Evolutionary conservation across 768 basidiomycete species (phyloP).

Genomic region (Xerocomus brunneocitrinus): DNA sequence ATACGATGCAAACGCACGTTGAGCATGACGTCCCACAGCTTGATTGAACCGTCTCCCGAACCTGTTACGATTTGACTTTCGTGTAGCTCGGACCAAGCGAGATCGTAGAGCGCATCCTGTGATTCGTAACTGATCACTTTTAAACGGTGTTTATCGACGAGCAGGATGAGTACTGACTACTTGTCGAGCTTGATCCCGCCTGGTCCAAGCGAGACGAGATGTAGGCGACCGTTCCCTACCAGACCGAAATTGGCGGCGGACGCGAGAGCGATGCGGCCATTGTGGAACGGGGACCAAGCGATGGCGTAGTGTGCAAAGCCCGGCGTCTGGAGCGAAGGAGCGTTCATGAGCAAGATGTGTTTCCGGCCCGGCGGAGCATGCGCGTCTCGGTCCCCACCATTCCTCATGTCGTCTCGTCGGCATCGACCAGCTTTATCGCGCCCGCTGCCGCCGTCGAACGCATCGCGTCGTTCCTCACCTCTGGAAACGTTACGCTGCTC

Average conservation of each 20-base stretch:
- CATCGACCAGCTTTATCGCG: conserved; percentile 36
- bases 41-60: conserved; percentile 87
- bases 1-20: conserved; percentile 47
- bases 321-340: conserved; percentile 48
- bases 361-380: conserved; percentile 37
- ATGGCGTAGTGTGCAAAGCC: conserved; percentile 81
- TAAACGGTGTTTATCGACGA: conserved; percentile 8
- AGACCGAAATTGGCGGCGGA: conserved; percentile 92
- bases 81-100: conserved; percentile 93
- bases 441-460: conserved; percentile 53
- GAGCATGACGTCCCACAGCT: conserved; percentile 85
- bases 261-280: conserved; percentile 66
- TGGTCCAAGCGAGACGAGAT: conserved; percentile 51
- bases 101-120: conserved; percentile 84
- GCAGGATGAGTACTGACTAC: conserved; percentile 46
- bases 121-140: conserved; percentile 64
- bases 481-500: conserved; percentile 69
- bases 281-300: conserved; percentile 86
- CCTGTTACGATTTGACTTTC: conserved; percentile 90
- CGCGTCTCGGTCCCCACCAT: conserved; percentile 76
- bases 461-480: conserved; percentile 58
- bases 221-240: conserved; percentile 91
- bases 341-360: neutral
- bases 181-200: conserved; percentile 56
- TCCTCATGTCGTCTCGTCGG: conserved; percentile 47